Evolutionary conservation across 148 eudicot species (phyloP).

Genomic region (Vaccinium macrocarpon): DNA sequence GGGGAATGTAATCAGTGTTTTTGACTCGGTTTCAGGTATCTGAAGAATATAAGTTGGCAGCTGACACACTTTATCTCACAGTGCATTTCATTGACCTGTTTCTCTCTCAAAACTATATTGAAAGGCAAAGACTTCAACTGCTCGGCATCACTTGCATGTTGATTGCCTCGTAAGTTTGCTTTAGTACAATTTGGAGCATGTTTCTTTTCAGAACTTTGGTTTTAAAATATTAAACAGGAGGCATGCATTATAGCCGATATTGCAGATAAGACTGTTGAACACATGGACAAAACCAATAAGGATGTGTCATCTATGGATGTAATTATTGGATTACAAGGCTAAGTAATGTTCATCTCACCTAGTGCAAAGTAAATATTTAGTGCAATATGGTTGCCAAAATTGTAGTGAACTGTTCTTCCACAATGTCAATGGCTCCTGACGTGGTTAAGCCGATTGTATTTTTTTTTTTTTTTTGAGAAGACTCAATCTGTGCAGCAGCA

Average conservation of each 20-base stretch:
- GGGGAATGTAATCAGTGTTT: slow-evolving; percentile 8
- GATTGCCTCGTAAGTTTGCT: slow-evolving; percentile 78
- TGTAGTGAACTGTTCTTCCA: not conserved
- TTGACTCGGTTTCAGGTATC: slow-evolving; percentile 47
- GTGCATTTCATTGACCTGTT: slow-evolving; percentile 72
- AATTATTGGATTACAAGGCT: not conserved
- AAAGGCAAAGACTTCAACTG: slow-evolving; percentile 75
- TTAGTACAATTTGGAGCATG: not conserved
- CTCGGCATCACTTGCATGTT: slow-evolving; percentile 91
- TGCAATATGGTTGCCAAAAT: not conserved
- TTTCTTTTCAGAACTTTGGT: not conserved
- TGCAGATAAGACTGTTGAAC: not conserved
- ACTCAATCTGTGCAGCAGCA: not conserved
- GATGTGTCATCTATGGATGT: not conserved
- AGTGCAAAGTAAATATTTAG: not conserved
- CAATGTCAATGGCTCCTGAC: not conserved
- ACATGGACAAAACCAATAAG: not conserved
- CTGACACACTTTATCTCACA: slow-evolving; percentile 79
- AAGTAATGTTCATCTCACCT: not conserved
- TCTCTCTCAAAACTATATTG: slow-evolving; percentile 68
- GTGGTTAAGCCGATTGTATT: not conserved
- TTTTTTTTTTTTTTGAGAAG: no score
- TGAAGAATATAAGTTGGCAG: slow-evolving; percentile 78
- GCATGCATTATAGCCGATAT: not conserved
- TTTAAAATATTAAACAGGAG: slow-evolving; percentile 14